phyloP scores from a whole-genome alignment of 495 filamentous ascomycete genomes.

The Alectoria sarmentosa region DNA sequence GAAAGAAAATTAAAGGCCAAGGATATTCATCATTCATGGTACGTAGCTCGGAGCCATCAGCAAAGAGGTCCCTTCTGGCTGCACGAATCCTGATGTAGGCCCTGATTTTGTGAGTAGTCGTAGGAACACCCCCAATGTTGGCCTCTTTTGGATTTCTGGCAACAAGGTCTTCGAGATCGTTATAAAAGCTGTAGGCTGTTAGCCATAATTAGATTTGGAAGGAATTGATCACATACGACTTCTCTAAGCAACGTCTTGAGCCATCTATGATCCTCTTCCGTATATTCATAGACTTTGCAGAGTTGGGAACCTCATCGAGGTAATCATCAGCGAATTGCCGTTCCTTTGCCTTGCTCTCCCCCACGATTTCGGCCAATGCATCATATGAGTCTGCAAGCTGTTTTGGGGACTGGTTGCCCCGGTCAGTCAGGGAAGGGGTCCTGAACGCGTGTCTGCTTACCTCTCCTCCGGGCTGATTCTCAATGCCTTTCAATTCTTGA shows the following conservation, averaged over 20 bases:
- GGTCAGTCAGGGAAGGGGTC: background rate
- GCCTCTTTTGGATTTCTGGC: slow-evolving; percentile 80
- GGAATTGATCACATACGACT: slow-evolving; percentile 24
- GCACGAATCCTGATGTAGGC: slow-evolving; percentile 79
- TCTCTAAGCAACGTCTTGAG: slow-evolving; percentile 68
- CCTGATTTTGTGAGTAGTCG: slow-evolving; percentile 79
- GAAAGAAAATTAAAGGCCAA: slow-evolving; percentile 90
- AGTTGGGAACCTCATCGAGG: slow-evolving; percentile 60
- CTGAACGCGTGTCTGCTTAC: background rate
- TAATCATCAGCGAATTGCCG: slow-evolving; percentile 72
- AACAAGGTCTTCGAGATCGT: slow-evolving; percentile 65
- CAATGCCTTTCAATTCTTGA: slow-evolving; percentile 63
- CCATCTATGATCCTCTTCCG: slow-evolving; percentile 71
- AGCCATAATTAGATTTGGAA: background rate
- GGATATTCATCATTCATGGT: slow-evolving; percentile 71
- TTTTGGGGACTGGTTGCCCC: slow-evolving; percentile 38
- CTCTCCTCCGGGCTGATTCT: slow-evolving; percentile 57
- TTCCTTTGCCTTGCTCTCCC: slow-evolving; percentile 61
- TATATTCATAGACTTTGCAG: slow-evolving; percentile 50
- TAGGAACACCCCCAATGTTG: slow-evolving; percentile 80
- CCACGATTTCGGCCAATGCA: slow-evolving; percentile 65
- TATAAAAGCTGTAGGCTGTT: slow-evolving; percentile 43
- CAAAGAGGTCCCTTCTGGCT: slow-evolving; percentile 68
- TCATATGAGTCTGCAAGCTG: slow-evolving; percentile 72
- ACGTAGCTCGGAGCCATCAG: slow-evolving; percentile 67